phyloP scores from a whole-genome alignment of 768 basidiomycete species.

The Lactarius psammicola region DNA sequence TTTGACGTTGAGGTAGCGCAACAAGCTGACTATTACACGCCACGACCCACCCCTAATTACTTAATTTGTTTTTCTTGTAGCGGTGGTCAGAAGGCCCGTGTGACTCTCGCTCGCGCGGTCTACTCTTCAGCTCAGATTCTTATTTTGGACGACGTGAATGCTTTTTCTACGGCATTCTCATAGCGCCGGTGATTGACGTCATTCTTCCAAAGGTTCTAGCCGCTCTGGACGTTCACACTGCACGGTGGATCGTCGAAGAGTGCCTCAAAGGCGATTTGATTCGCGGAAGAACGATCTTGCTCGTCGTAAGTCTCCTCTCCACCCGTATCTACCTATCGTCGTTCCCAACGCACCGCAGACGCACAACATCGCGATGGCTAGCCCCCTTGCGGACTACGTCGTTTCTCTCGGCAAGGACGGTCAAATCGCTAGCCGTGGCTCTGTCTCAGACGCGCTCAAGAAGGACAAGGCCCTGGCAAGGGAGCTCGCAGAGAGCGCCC shows the following conservation, averaged over 20 bases:
- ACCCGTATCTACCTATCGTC: background rate
- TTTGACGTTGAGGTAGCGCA: conserved; percentile 39
- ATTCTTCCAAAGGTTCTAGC: conserved; percentile 39
- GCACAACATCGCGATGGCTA: conserved; percentile 53
- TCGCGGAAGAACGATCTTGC: conserved; percentile 47
- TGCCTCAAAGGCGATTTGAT: conserved; percentile 50
- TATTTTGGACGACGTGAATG: conserved; percentile 66
- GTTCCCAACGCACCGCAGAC: conserved; percentile 36
- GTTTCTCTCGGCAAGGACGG: conserved; percentile 59
- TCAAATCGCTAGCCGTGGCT: conserved; percentile 47
- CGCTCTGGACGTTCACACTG: conserved; percentile 54
- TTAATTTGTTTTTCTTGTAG: conserved; percentile 26
- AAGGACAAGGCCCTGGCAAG: conserved; percentile 39
- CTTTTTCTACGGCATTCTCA: background rate
- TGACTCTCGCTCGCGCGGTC: conserved; percentile 57
- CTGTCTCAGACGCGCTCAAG: conserved; percentile 47
- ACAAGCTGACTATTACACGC: no score
- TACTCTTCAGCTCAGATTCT: conserved; percentile 60
- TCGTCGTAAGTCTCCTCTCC: conserved; percentile 44
- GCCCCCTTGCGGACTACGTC: conserved; percentile 54
- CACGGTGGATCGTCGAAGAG: conserved; percentile 50
- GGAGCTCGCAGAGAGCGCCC: conserved; percentile 32
- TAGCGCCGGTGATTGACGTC: background rate
- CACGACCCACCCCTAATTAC: background rate
- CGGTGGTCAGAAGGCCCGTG: conserved; percentile 59